A percentile compares a stretch with the other conserved stretches of the same genome.
Conservation (phyloP, 2,329 filamentous ascomycete species). For the Boeremia lycopersici region DNA sequence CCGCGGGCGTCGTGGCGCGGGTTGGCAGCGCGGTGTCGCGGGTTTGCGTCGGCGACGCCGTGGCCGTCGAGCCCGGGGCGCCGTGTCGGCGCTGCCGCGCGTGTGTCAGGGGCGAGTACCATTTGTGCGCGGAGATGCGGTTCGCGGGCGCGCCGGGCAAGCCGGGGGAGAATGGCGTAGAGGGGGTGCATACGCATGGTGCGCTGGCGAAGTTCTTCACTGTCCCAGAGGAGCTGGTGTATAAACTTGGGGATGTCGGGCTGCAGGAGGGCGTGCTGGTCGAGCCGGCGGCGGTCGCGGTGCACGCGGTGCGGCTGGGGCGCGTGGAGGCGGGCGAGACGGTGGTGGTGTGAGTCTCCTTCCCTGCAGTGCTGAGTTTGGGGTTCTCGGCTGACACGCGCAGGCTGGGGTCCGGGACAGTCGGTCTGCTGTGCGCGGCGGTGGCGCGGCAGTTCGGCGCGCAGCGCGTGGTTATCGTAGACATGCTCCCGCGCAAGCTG, state of each 20-base stretch:
- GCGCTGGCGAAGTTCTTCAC: slow-evolving; percentile 87
- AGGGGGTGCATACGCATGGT: slow-evolving; percentile 61
- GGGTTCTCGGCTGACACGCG: background rate
- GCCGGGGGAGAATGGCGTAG: too few relatives aligned
- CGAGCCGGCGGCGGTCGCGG: slow-evolving; percentile 84
- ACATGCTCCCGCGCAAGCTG: slow-evolving; percentile 83
- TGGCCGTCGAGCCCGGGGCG: too few relatives aligned
- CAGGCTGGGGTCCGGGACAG: slow-evolving; percentile 66
- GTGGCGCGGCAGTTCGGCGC: slow-evolving; percentile 73
- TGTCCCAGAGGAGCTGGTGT: slow-evolving; percentile 88
- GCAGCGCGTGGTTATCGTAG: slow-evolving; percentile 85
- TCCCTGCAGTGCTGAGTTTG: background rate
- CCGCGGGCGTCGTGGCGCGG: too few relatives aligned
- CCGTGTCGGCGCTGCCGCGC: too few relatives aligned
- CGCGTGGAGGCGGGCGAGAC: slow-evolving; percentile 81
- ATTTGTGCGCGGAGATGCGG: too few relatives aligned
- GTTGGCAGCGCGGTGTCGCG: too few relatives aligned
- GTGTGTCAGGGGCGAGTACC: too few relatives aligned
- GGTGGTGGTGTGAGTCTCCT: slow-evolving; percentile 72
- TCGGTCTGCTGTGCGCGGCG: slow-evolving; percentile 81
- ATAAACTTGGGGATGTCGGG: slow-evolving; percentile 88
- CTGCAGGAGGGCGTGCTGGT: slow-evolving; percentile 88
- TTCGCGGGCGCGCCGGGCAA: slow-evolving; percentile 89
- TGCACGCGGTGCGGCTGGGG: slow-evolving; percentile 83
- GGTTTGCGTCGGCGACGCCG: too few relatives aligned